These are phyloP conservation scores for Globisporangium apiculatum DNA, from an alignment of 352 stramenopile species.

Conservation along the genomic window DNA sequence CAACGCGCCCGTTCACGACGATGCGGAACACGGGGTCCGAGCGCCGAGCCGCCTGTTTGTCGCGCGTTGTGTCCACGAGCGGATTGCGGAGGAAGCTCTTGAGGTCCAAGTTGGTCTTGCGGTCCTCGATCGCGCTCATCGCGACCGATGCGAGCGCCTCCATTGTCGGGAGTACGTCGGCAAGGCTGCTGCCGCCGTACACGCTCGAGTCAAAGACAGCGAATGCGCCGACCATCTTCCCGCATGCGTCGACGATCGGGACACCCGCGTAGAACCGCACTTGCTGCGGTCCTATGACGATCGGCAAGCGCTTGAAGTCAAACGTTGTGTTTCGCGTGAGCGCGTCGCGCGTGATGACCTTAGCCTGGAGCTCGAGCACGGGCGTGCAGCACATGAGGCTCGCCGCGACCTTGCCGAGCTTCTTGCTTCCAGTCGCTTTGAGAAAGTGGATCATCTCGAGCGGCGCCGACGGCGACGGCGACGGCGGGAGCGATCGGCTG, in stretches of 20 bases:
- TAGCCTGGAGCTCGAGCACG: conserved; percentile 33
- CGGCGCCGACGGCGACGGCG: conserved; percentile 7
- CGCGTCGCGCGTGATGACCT: conserved; percentile 47
- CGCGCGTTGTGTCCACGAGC: conserved; percentile 29
- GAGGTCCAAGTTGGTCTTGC: conserved; percentile 39
- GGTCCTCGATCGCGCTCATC: conserved; percentile 32
- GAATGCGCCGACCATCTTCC: conserved; percentile 45
- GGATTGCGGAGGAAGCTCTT: conserved; percentile 43
- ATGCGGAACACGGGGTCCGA: conserved; percentile 36
- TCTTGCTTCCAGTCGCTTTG: conserved; percentile 32
- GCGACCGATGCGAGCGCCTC: conserved; percentile 27
- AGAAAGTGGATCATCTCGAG: conserved; percentile 34
- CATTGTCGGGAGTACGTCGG: conserved; percentile 32
- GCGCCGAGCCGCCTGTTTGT: conserved; percentile 12
- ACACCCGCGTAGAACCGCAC: conserved; percentile 68
- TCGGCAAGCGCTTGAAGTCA: conserved; percentile 50
- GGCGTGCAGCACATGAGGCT: conserved; percentile 68
- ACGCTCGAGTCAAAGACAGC: conserved; percentile 55
- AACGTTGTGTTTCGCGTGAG: conserved; percentile 21
- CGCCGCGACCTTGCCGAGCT: conserved; percentile 45
- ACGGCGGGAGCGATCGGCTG: conserved; percentile 4
- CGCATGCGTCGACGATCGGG: conserved; percentile 38
- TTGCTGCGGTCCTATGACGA: conserved; percentile 63
- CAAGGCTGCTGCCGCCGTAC: conserved; percentile 23
- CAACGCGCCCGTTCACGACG: conserved; percentile 19